These are phyloP conservation scores for Senna tora DNA, from an alignment of 306 rosid genomes.

Conservation along the genomic window DNA sequence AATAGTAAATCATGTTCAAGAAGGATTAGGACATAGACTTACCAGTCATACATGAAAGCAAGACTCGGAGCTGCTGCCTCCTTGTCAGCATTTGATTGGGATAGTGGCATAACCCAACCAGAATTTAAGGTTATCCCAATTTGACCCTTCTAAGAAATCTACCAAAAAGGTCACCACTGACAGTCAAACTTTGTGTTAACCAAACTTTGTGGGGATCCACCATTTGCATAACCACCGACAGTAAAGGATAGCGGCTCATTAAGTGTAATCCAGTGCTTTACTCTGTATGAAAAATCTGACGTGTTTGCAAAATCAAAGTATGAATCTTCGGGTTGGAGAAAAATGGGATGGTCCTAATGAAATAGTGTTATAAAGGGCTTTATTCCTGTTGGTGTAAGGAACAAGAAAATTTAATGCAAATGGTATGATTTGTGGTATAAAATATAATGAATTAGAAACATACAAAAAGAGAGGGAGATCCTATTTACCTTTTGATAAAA, in stretches of 20 bases:
- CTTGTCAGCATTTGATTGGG: slow-evolving; percentile 46
- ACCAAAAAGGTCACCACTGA: not conserved
- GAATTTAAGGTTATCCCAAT: slow-evolving; percentile 60
- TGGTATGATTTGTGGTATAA: slow-evolving; percentile 11
- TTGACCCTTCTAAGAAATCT: slow-evolving; percentile 62
- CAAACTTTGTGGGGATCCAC: slow-evolving; percentile 47
- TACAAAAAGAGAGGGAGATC: no score
- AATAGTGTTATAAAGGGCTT: slow-evolving; percentile 66
- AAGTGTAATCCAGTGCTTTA: slow-evolving; percentile 69
- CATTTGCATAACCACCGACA: slow-evolving; percentile 46
- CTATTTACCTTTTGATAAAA: slow-evolving; percentile 44
- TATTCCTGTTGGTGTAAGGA: slow-evolving; percentile 42
- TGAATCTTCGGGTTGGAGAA: slow-evolving; percentile 24
- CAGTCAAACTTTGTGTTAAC: slow-evolving; percentile 10
- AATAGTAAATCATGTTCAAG: slow-evolving; percentile 12
- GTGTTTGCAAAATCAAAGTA: slow-evolving; percentile 37
- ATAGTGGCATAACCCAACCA: slow-evolving; percentile 55
- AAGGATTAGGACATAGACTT: slow-evolving; percentile 7
- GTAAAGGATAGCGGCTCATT: slow-evolving; percentile 60
- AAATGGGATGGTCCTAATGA: slow-evolving; percentile 42
- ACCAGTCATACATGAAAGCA: slow-evolving; percentile 63
- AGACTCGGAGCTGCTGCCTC: slow-evolving; percentile 51
- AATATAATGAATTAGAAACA: not conserved
- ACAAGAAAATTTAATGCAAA: slow-evolving; percentile 3
- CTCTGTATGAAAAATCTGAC: slow-evolving; percentile 53